These are phyloP conservation scores for Solanum lycopersicoides DNA, from an alignment of 257 asterid species.

Conservation along the genomic window DNA sequence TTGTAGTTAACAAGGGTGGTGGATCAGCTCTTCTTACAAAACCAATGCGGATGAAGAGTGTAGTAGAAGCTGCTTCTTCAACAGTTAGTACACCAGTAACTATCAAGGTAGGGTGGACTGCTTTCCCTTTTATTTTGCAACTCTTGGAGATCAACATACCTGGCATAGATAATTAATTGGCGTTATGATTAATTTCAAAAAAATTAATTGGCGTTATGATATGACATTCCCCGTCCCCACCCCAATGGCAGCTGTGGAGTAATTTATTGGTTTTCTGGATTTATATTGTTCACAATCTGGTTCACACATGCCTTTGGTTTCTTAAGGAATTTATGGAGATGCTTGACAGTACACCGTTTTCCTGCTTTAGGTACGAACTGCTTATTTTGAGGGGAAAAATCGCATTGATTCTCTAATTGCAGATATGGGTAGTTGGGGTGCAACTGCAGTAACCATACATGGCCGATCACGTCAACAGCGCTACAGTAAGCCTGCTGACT, in stretches of 20 bases:
- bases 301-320: background rate
- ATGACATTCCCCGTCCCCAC: background rate
- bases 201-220: background rate
- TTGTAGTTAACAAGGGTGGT: constrained; percentile 87
- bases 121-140: background rate
- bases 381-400: constrained; percentile 89
- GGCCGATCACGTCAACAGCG: constrained; percentile 98
- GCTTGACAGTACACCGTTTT: constrained; percentile 1
- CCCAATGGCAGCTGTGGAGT: background rate
- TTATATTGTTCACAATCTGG: background rate
- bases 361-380: constrained; percentile 71
- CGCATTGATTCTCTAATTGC: constrained; percentile 74
- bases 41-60: constrained; percentile 82
- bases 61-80: constrained; percentile 64
- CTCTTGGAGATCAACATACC: background rate
- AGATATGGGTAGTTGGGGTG: constrained; percentile 87
- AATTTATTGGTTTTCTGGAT: background rate
- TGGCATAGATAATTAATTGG: background rate
- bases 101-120: constrained; percentile 46
- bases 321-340: background rate
- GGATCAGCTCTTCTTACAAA: constrained; percentile 89
- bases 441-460: constrained; percentile 77
- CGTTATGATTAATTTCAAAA: background rate
- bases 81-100: constrained; percentile 72
- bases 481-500: constrained; percentile 86